Evolutionary conservation across 116 monocot species (phyloP).

Genomic region (Posidonia oceanica): DNA sequence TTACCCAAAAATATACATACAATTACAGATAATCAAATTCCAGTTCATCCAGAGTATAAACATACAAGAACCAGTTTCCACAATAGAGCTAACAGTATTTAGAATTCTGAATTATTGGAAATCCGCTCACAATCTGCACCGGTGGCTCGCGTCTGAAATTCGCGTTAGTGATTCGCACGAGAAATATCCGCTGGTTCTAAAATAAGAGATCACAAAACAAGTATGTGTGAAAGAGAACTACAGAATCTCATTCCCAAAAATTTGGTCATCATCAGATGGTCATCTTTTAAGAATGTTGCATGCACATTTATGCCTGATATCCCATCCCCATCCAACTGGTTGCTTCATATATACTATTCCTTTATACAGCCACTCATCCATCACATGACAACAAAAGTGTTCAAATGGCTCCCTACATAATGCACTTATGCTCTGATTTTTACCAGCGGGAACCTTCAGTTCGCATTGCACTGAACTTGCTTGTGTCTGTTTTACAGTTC

Average conservation of each 20-base stretch:
- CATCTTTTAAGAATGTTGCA: constrained; percentile 24
- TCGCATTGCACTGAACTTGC: constrained; percentile 8
- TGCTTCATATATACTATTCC: constrained; percentile 35
- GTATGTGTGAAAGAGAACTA: not conserved
- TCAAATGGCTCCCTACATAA: constrained; percentile 75
- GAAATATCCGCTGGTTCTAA: too few species aligned
- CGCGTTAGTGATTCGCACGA: too few species aligned
- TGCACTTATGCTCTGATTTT: constrained; percentile 52
- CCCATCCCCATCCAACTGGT: constrained; percentile 1
- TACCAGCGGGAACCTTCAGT: constrained; percentile 63
- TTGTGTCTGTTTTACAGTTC: not conserved
- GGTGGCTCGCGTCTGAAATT: too few species aligned
- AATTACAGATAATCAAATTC: too few species aligned
- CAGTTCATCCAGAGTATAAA: too few species aligned
- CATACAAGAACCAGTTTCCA: too few species aligned
- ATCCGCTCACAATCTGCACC: too few species aligned
- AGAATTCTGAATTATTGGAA: too few species aligned
- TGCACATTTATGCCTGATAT: constrained; percentile 28
- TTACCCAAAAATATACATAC: too few species aligned
- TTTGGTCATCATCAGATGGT: not conserved
- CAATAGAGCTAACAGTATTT: too few species aligned
- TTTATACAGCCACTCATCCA: constrained; percentile 73
- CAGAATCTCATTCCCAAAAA: not conserved
- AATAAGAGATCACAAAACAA: too few species aligned
- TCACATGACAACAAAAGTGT: constrained; percentile 37